A percentile compares a stretch with the other conserved stretches of the same genome.
Evolutionary conservation across 1,284 basidiomycete species (phyloP).

Genomic region (Termitomyces sp.): DNA sequence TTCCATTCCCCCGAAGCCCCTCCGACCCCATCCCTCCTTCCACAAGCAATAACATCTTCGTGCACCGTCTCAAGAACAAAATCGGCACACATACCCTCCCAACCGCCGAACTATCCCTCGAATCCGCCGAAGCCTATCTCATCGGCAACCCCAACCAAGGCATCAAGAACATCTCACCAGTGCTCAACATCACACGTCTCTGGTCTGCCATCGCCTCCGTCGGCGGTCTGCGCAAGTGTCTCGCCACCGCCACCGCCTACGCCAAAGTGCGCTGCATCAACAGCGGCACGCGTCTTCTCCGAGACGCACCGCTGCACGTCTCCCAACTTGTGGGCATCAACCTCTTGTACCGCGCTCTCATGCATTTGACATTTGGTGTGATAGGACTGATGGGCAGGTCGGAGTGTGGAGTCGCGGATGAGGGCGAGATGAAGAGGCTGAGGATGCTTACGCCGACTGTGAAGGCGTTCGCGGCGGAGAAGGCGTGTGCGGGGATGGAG

Average conservation of each 20-base stretch:
- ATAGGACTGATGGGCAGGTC: slow-evolving; percentile 56
- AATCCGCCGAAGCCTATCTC: slow-evolving; percentile 59
- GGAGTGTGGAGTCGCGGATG: slow-evolving; percentile 48
- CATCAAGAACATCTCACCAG: slow-evolving; percentile 62
- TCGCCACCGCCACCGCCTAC: slow-evolving; percentile 61
- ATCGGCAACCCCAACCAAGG: slow-evolving; percentile 62
- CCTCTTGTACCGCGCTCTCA: slow-evolving; percentile 59
- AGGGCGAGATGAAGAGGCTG: slow-evolving; percentile 47
- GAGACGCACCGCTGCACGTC: slow-evolving; percentile 56
- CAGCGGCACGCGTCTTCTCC: slow-evolving; percentile 44
- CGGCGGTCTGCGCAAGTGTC: slow-evolving; percentile 56
- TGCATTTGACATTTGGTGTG: slow-evolving; percentile 58
- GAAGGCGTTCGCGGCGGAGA: slow-evolving; percentile 71
- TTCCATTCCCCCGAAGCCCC: slow-evolving; percentile 41
- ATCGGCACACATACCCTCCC: slow-evolving; percentile 74
- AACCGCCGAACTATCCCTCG: slow-evolving; percentile 71
- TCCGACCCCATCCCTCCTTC: slow-evolving; percentile 37
- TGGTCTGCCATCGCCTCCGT: slow-evolving; percentile 60
- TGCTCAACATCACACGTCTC: slow-evolving; percentile 74
- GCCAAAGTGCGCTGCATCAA: slow-evolving; percentile 52
- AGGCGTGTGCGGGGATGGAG: slow-evolving; percentile 58
- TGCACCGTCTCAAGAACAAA: slow-evolving; percentile 78
- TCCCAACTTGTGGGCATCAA: slow-evolving; percentile 54
- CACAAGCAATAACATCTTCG: slow-evolving; percentile 61
- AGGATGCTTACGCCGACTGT: slow-evolving; percentile 66